These are phyloP conservation scores for Fusarium neocosmosporiellum DNA, from an alignment of 2,329 filamentous ascomycete genomes.

Conservation along the genomic window DNA sequence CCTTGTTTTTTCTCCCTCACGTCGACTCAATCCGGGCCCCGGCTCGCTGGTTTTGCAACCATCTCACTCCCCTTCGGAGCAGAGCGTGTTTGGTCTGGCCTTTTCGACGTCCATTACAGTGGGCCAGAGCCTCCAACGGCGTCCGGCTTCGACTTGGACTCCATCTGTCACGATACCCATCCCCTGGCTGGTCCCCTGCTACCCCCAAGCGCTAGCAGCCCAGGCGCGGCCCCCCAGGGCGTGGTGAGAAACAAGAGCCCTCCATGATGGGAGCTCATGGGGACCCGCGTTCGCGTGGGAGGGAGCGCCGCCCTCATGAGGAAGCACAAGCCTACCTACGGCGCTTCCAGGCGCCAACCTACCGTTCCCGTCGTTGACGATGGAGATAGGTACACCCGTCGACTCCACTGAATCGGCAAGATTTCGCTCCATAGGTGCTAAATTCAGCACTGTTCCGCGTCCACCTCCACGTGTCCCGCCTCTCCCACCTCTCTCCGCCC, in stretches of 20 bases:
- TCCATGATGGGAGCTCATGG: slow-evolving; percentile 6
- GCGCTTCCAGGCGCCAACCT: slow-evolving; percentile 13
- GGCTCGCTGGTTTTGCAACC: slow-evolving; percentile 8
- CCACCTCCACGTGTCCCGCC: slow-evolving; percentile 27
- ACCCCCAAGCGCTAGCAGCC: slow-evolving; percentile 20
- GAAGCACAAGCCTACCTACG: slow-evolving; percentile 17
- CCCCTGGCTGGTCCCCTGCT: slow-evolving; percentile 16
- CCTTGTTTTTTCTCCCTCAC: slow-evolving; percentile 33
- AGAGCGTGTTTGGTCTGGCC: slow-evolving; percentile 15
- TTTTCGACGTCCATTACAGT: not conserved
- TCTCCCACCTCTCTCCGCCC: not conserved
- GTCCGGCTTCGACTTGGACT: slow-evolving; percentile 25
- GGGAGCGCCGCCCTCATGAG: slow-evolving; percentile 1
- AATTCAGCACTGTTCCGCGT: slow-evolving; percentile 26
- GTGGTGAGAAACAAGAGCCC: slow-evolving; percentile 32
- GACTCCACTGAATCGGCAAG: slow-evolving; percentile 20
- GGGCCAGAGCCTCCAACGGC: slow-evolving; percentile 7
- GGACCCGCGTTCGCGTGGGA: not conserved
- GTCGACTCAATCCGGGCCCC: not conserved
- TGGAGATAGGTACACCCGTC: slow-evolving; percentile 1
- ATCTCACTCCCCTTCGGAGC: slow-evolving; percentile 1
- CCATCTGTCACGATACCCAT: slow-evolving; percentile 23
- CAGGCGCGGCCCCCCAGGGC: slow-evolving; percentile 14
- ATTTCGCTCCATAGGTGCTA: slow-evolving; percentile 5
- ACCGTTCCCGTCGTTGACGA: not conserved